Evolutionary conservation across 2,329 filamentous ascomycete species (phyloP).

Genomic region (Colletotrichum zoysiae): DNA sequence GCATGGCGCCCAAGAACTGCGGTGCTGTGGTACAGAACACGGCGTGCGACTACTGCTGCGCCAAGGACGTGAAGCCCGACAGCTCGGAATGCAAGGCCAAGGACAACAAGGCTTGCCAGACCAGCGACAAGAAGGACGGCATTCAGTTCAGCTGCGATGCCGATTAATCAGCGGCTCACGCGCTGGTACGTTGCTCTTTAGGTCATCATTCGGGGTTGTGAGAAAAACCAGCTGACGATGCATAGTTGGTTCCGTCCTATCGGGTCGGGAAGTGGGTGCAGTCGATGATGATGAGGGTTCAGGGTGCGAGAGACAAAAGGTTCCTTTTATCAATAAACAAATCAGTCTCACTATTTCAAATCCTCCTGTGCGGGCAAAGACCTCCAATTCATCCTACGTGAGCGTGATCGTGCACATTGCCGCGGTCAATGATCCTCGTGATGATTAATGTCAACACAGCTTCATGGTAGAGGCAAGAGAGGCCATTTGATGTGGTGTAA

Average conservation of each 20-base stretch:
- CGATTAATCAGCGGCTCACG: neutral
- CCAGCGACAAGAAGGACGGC: conserved; percentile 7
- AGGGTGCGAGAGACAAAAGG: neutral
- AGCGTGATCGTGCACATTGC: neutral
- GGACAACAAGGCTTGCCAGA: conserved; percentile 1
- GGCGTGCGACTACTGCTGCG: conserved; percentile 29
- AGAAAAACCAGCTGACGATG: neutral
- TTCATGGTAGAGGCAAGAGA: neutral
- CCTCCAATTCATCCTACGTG: neutral
- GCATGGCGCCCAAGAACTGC: conserved; percentile 42
- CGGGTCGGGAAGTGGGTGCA: neutral
- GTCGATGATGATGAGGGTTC: neutral
- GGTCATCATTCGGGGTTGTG: accelerated
- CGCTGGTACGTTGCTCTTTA: neutral
- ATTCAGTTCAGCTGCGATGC: conserved; percentile 23
- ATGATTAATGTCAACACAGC: neutral
- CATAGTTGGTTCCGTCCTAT: neutral
- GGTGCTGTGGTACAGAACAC: conserved; percentile 30
- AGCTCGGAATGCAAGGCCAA: conserved; percentile 21
- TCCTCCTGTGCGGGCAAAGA: too few relatives aligned
- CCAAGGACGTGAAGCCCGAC: conserved; percentile 28
- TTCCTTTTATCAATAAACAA: neutral
- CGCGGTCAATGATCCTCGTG: neutral
- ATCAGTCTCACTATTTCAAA: neutral
- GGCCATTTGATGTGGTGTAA: neutral